Base-by-base conservation (phyloP, 2,329 filamentous ascomycete species). In the Cordyceps pruinosa region DNA sequence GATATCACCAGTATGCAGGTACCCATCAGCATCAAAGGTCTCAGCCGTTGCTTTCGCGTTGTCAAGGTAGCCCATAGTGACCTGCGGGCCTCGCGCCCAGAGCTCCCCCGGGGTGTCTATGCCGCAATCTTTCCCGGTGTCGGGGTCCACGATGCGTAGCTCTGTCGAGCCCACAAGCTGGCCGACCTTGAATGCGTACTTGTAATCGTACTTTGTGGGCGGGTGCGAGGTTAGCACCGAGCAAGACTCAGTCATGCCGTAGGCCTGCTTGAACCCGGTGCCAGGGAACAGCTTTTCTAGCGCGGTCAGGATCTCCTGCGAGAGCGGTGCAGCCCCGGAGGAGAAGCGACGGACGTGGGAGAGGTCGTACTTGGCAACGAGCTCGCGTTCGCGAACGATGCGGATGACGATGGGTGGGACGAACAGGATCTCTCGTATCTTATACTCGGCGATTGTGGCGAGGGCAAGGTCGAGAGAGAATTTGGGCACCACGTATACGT, bases 171-270 rank as follows among this genome's bases (percentile, higher is more conserved):
- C 77, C 5, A 84, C 78, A 13, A 85, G 74, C 3, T 74, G 76
- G 26, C 83, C 82, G 2, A 82, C 82, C 1, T 71, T 74, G 61
- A 81, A 74, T 0, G 77, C 83, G 60, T 86, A 82, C 48, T 78
- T 75, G 70, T 81, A 87, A 13, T 73, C 73, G 59, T 80, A 82
- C 48, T 77, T 75, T 1, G 76, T 73, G 0, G 78, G 78, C 5
- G 84, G 81, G 55, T 86, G 83, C 0, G 80, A 76, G 0, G 83
- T 85, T 60, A 88, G 84, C 61, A 82, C 86, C 2, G 74, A 77
- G 66, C 82, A 87, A 0, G 76, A 80, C 66, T 87, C 85, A 0
- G 85, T 88, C 83, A 88, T 87, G 28, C 85, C 85, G 63, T 86
- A 87, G 1, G 34, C 53, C 64, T 86, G 84, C 62, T 83, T 83